phyloP scores from a whole-genome alignment of 768 basidiomycete species.

The Gloeostereum incarnatum region DNA sequence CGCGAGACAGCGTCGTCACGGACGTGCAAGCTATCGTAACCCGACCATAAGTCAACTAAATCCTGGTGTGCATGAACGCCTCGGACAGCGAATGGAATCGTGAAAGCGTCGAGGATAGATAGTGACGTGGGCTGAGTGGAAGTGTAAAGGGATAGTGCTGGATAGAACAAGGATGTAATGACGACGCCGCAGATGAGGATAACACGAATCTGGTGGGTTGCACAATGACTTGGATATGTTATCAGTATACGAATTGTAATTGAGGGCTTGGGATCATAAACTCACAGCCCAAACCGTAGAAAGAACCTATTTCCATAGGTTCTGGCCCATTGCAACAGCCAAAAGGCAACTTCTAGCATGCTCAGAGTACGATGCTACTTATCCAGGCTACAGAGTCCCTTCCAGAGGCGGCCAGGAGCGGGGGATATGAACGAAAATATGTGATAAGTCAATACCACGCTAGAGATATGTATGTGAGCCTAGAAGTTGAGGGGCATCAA shows the following conservation, averaged over 20 bases:
- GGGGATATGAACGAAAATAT: constrained; percentile 3
- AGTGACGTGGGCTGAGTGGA: constrained; percentile 60
- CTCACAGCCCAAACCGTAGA: constrained; percentile 75
- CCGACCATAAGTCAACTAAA: constrained; percentile 65
- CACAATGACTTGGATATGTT: constrained; percentile 58
- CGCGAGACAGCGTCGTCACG: constrained; percentile 64
- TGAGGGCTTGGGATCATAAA: constrained; percentile 12
- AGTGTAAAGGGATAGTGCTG: constrained; percentile 79
- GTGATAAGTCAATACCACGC: constrained; percentile 1
- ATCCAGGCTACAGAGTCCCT: too few species aligned
- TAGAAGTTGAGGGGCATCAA: not conserved
- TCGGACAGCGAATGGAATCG: constrained; percentile 41
- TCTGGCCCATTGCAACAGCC: constrained; percentile 27
- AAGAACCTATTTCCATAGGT: constrained; percentile 42
- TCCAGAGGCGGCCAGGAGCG: too few species aligned
- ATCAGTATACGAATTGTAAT: constrained; percentile 7
- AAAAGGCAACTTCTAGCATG: constrained; percentile 10
- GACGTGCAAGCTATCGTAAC: constrained; percentile 49
- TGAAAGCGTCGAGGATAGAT: constrained; percentile 57
- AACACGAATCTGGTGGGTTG: constrained; percentile 83
- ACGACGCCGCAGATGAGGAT: constrained; percentile 84
- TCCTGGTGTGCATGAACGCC: constrained; percentile 50
- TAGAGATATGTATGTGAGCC: constrained; percentile 1
- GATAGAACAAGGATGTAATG: constrained; percentile 84
- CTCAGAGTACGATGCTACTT: too few species aligned